A percentile compares a stretch with the other conserved stretches of the same genome.
Conservation (phyloP, 2,329 filamentous ascomycete genomes). For the Pyrenochaeta sp. region DNA sequence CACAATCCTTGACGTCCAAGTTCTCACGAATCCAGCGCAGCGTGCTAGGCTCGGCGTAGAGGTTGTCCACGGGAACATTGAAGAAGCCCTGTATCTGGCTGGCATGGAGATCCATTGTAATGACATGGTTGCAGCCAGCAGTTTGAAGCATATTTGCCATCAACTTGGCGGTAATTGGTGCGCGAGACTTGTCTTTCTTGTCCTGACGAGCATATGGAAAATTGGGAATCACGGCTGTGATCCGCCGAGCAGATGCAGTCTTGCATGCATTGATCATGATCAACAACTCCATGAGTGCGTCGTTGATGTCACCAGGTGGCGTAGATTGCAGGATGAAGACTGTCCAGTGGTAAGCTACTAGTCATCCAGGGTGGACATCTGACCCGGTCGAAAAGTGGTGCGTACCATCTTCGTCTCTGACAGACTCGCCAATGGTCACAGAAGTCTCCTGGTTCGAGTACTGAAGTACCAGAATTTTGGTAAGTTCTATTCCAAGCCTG, state of each 20-base stretch:
- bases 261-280: slow-evolving; percentile 98
- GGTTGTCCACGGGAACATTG: slow-evolving; percentile 80
- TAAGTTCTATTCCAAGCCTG: slow-evolving; percentile 79
- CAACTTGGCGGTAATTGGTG: slow-evolving; percentile 94
- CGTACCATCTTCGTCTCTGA: slow-evolving; percentile 91
- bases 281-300: slow-evolving; percentile 95
- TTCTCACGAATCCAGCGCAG: slow-evolving; percentile 92
- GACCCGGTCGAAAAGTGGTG: slow-evolving; percentile 6
- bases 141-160: slow-evolving; percentile 98
- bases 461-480: slow-evolving; percentile 81
- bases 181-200: slow-evolving; percentile 95
- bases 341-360: slow-evolving; percentile 44
- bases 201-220: slow-evolving; percentile 97
- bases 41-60: slow-evolving; percentile 93
- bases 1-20: slow-evolving; percentile 79
- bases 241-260: slow-evolving; percentile 83
- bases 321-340: slow-evolving; percentile 98
- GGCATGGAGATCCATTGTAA: slow-evolving; percentile 95
- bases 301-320: slow-evolving; percentile 94
- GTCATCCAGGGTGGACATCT: background rate
- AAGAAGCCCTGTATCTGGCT: slow-evolving; percentile 97
- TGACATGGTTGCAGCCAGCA: slow-evolving; percentile 90
- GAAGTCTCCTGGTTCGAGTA: slow-evolving; percentile 89
- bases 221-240: slow-evolving; percentile 94
- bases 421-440: slow-evolving; percentile 94